phyloP scores from a whole-genome alignment of 352 stramenopile genomes.

The Globisporangium splendens region DNA sequence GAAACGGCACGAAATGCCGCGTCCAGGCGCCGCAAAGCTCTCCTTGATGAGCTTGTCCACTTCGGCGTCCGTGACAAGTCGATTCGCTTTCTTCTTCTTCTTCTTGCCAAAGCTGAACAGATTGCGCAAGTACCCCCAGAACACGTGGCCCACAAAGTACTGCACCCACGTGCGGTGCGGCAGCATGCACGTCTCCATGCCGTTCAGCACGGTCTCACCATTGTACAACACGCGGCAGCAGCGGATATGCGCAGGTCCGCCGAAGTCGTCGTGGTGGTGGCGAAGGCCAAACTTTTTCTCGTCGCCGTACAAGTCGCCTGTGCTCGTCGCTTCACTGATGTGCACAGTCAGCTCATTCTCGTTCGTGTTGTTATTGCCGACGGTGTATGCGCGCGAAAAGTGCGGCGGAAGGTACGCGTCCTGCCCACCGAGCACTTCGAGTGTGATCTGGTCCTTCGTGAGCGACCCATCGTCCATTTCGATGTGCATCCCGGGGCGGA shows the following conservation, averaged over 20 bases:
- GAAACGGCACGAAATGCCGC: constrained; percentile 75
- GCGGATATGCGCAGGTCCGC: constrained; percentile 53
- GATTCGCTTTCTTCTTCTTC: constrained; percentile 41
- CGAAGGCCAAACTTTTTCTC: constrained; percentile 40
- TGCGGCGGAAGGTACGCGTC: constrained; percentile 43
- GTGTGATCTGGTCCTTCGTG: constrained; percentile 75
- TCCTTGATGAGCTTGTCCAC: constrained; percentile 63
- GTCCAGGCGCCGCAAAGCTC: constrained; percentile 51
- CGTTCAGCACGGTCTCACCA: constrained; percentile 63
- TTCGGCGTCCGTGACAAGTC: constrained; percentile 61
- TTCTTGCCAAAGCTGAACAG: constrained; percentile 33
- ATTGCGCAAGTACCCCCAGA: constrained; percentile 42
- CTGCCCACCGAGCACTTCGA: constrained; percentile 67
- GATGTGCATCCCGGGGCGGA: constrained; percentile 50
- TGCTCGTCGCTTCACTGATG: constrained; percentile 36
- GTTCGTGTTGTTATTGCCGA: background rate
- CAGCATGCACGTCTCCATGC: constrained; percentile 60
- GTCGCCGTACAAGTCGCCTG: constrained; percentile 10
- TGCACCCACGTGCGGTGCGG: constrained; percentile 45
- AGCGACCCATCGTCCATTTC: constrained; percentile 77
- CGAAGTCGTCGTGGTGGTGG: constrained; percentile 41
- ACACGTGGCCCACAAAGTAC: constrained; percentile 55
- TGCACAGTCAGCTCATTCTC: constrained; percentile 31
- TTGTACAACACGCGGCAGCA: constrained; percentile 73
- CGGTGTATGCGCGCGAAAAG: constrained; percentile 20